Evolutionary conservation across 306 rosid genomes (phyloP).

Genomic region (Delonix regia): DNA sequence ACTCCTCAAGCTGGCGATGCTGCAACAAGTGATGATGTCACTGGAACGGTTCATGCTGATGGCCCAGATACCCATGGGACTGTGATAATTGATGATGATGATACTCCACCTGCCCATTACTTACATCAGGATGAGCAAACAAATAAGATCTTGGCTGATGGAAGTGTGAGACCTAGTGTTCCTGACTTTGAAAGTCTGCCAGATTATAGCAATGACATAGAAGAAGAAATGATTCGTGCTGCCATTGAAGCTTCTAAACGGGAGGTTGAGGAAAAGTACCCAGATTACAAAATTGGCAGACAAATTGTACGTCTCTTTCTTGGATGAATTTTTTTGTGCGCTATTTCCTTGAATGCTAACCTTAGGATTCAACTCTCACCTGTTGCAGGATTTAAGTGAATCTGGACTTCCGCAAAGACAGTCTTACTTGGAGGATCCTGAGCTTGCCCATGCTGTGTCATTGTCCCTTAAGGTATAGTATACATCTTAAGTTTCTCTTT

Average conservation of each 20-base stretch:
- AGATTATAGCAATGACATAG: slow-evolving; percentile 73
- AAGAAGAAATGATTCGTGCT: slow-evolving; percentile 96
- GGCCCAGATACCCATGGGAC: slow-evolving; percentile 60
- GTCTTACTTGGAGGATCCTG: slow-evolving; percentile 65
- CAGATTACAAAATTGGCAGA: slow-evolving; percentile 45
- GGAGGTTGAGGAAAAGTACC: slow-evolving; percentile 64
- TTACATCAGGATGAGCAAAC: slow-evolving; percentile 41
- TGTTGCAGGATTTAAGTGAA: slow-evolving; percentile 58
- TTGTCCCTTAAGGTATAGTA: slow-evolving; percentile 77
- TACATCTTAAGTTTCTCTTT: slow-evolving; percentile 30
- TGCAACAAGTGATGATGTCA: slow-evolving; percentile 73
- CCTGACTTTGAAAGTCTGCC: slow-evolving; percentile 57
- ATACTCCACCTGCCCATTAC: slow-evolving; percentile 43
- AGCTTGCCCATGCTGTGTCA: slow-evolving; percentile 83
- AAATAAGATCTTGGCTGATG: slow-evolving; percentile 38
- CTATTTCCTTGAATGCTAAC: slow-evolving; percentile 21
- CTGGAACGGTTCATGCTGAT: slow-evolving; percentile 53
- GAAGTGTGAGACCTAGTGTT: slow-evolving; percentile 52
- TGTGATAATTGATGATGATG: slow-evolving; percentile 57
- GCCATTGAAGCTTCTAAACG: slow-evolving; percentile 90
- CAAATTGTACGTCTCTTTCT: slow-evolving; percentile 56
- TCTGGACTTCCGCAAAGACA: slow-evolving; percentile 53
- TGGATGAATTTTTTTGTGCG: slow-evolving; percentile 35
- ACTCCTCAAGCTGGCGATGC: slow-evolving; percentile 55
- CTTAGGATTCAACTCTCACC: slow-evolving; percentile 34